Evolutionary conservation across 768 basidiomycete species (phyloP), one percentile per base, ranked within the genome.

Genomic region (Auricularia cornea): DNA sequence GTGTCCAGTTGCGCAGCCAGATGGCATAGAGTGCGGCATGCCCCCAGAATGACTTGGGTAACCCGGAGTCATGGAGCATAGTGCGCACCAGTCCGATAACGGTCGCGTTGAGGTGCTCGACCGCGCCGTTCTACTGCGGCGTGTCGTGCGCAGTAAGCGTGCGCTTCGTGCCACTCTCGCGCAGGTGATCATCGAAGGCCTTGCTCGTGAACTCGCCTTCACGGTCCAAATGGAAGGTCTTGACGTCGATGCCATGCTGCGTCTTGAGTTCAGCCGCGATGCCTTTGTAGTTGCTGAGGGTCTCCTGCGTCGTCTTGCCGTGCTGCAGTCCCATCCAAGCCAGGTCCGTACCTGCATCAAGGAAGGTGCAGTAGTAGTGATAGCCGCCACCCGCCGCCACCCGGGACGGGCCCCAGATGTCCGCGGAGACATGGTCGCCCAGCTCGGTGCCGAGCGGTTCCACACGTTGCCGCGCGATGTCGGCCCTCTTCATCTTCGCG

Each of bases 241-340:
- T 48, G 44, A 48, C 70, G 1, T 71, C 69, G 5, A 70, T 57
- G 2, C 73, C 72, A 61, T 72, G 74, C 66, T 67, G 67, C 33
- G 33, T 35, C 33, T 35, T 35, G 33, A 35, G 33, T 35, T 35
- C 33, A 35, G 33, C 33, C 12, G 4, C 33, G 33, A 35, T 12
- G 5, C 5, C 33, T 12, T 35, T 35, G 33, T 35, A 35, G 33
- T 35, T 35, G 33, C 5, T 12, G 33, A 35, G 33, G 5, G 33
- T 35, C 33, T 35, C 33, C 5, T 35, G 5, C 5, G 33, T 12
- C 33, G 4, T 35, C 33, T 35, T 35, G 33, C 5, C 12, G 33
- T 35, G 33, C 33, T 35, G 33, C 12, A 35, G 33, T 12, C 5
- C 33, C 33, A 35, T 35, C 33, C 33, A 35, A 35, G 33, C 33